Percentiles rank a stretch among this genome's conserved stretches.
These are phyloP conservation scores for Echeveria elegans DNA, from an alignment of 164 flowering plant species.

Conservation along the genomic window DNA sequence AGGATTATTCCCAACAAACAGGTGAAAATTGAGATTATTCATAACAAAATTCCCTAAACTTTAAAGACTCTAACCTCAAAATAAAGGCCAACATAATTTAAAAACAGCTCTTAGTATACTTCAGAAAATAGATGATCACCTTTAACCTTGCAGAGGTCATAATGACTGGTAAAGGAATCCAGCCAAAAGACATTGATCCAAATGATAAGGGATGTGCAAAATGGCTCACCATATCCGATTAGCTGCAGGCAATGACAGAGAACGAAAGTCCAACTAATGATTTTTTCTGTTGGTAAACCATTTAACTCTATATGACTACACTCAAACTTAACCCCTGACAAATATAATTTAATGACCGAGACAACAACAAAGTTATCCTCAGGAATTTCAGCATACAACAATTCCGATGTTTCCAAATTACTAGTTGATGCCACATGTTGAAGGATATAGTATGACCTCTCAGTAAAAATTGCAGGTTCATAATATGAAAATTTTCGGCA, in stretches of 20 bases:
- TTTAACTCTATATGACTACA: neutral
- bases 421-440: neutral
- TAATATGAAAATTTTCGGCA: neutral
- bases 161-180: neutral
- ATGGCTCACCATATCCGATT: neutral
- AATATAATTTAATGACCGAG: neutral
- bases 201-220: neutral
- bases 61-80: too few species aligned
- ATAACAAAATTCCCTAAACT: too few species aligned
- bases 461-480: too few species aligned
- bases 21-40: too few species aligned
- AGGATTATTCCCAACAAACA: neutral
- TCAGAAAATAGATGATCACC: neutral
- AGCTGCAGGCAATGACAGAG: neutral
- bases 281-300: neutral
- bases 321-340: neutral
- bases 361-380: neutral
- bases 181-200: neutral
- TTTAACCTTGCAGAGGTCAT: neutral
- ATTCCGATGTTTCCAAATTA: neutral
- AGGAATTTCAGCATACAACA: neutral
- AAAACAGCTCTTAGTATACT: neutral
- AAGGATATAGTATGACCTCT: too few species aligned
- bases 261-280: neutral
- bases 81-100: neutral